These are phyloP conservation scores for Colletotrichum lini DNA, from an alignment of 2,329 filamentous ascomycete species.

Conservation along the genomic window DNA sequence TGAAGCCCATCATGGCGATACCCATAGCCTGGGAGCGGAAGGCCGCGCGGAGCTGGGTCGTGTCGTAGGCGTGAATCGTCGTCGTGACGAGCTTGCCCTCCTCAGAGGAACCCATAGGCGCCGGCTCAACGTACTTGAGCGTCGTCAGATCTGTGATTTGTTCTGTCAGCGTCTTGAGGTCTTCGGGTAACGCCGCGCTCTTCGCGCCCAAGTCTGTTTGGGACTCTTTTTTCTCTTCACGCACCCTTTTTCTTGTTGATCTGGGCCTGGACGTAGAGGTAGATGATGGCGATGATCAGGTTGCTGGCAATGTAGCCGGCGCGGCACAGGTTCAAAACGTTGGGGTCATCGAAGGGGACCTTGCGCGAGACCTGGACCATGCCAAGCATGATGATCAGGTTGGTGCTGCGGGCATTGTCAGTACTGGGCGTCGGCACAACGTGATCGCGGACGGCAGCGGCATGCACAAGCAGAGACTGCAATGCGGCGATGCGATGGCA, in stretches of 20 bases:
- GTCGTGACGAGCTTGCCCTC: slow-evolving; percentile 97
- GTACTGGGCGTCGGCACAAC: slow-evolving; percentile 20
- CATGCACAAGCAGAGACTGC: slow-evolving; percentile 3
- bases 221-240: neutral
- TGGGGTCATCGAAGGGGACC: slow-evolving; percentile 90
- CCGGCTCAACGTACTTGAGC: slow-evolving; percentile 97
- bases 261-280: slow-evolving; percentile 85
- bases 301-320: slow-evolving; percentile 74
- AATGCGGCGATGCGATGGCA: slow-evolving; percentile 3
- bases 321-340: slow-evolving; percentile 70
- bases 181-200: neutral
- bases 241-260: slow-evolving; percentile 98
- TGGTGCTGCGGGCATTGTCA: slow-evolving; percentile 74
- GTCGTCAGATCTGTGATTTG: slow-evolving; percentile 85
- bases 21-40: slow-evolving; percentile 97
- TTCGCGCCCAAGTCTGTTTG: no score
- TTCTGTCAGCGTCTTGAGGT: slow-evolving; percentile 19
- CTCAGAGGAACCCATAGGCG: slow-evolving; percentile 92
- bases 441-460: neutral
- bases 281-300: slow-evolving; percentile 86
- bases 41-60: slow-evolving; percentile 84
- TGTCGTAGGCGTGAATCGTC: slow-evolving; percentile 95
- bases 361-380: slow-evolving; percentile 99
- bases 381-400: slow-evolving; percentile 93
- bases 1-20: slow-evolving; percentile 96